Conservation (phyloP, 805 yeast genomes). For the Candida taoyuanica region DNA sequence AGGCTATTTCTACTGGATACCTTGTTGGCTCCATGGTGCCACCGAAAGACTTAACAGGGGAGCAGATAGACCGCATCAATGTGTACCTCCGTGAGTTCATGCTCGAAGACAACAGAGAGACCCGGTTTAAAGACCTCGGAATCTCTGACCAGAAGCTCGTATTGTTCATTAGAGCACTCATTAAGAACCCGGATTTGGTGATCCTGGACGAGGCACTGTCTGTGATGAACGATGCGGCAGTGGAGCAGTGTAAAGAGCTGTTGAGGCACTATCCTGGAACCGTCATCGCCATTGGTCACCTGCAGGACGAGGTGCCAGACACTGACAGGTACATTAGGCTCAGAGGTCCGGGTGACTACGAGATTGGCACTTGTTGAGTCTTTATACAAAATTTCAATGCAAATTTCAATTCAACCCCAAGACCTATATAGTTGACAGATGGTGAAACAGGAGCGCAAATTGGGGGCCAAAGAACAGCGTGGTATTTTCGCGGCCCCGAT, state of each 20-base stretch:
- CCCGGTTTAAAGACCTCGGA: conserved; percentile 47
- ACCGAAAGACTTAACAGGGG: conserved; percentile 35
- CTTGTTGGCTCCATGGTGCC: conserved; percentile 61
- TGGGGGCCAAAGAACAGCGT: too few relatives aligned
- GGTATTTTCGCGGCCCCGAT: too few relatives aligned
- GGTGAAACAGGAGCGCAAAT: too few relatives aligned
- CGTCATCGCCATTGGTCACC: conserved; percentile 76
- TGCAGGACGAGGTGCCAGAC: conserved; percentile 67
- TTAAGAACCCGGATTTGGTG: conserved; percentile 72
- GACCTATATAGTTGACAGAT: too few relatives aligned
- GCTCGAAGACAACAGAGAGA: conserved; percentile 35
- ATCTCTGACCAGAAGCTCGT: conserved; percentile 76
- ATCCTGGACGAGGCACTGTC: conserved; percentile 92
- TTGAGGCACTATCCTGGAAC: conserved; percentile 60
- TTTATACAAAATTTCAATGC: background rate
- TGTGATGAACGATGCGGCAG: conserved; percentile 70
- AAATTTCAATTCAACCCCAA: too few relatives aligned
- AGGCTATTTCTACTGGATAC: conserved; percentile 70
- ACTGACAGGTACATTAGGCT: conserved; percentile 47
- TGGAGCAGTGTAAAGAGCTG: conserved; percentile 50
- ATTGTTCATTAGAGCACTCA: conserved; percentile 69
- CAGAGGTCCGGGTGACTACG: conserved; percentile 34
- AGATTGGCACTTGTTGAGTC: conserved; percentile 20
- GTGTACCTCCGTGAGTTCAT: conserved; percentile 44
- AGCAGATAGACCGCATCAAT: conserved; percentile 37